Percentiles rank a stretch among this genome's conserved stretches.
Evolutionary conservation across 768 basidiomycete species (phyloP).

Genomic region (Gymnopilus junonius): DNA sequence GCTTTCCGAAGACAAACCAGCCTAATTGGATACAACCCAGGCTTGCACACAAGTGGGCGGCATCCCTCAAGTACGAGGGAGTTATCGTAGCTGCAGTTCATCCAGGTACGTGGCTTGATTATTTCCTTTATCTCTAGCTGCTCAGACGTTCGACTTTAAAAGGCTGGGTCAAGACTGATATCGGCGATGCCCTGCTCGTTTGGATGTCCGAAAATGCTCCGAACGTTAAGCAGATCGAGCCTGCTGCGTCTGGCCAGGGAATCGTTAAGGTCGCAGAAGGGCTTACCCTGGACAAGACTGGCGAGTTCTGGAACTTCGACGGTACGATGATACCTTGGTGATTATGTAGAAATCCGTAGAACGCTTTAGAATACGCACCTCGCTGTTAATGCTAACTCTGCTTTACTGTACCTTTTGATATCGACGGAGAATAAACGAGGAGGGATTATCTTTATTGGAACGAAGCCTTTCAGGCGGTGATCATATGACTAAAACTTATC

Average conservation of each 20-base stretch:
- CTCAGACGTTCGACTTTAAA: neutral
- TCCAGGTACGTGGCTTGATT: slow-evolving; percentile 6
- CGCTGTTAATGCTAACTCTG: too few relatives aligned
- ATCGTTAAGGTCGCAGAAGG: slow-evolving; percentile 10
- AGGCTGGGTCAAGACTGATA: slow-evolving; percentile 24
- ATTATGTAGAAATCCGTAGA: too few relatives aligned
- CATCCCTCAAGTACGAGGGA: slow-evolving; percentile 17
- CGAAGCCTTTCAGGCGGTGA: too few relatives aligned
- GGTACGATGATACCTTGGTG: neutral
- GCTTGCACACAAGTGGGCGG: slow-evolving; percentile 25
- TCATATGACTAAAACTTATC: too few relatives aligned
- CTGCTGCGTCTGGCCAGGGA: slow-evolving; percentile 13
- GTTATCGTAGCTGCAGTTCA: slow-evolving; percentile 16
- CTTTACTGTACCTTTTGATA: too few relatives aligned
- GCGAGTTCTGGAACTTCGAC: neutral
- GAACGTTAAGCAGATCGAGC: slow-evolving; percentile 11
- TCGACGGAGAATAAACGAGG: too few relatives aligned
- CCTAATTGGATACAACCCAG: too few relatives aligned
- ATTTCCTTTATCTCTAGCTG: neutral
- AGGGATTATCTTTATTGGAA: too few relatives aligned
- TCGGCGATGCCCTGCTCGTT: slow-evolving; percentile 17
- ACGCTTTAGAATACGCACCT: too few relatives aligned
- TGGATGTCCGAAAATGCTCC: slow-evolving; percentile 22
- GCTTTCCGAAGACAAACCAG: neutral
- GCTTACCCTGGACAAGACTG: slow-evolving; percentile 6